These are phyloP conservation scores for Lactarius deliciosus DNA, from an alignment of 768 basidiomycete species.

Conservation along the genomic window DNA sequence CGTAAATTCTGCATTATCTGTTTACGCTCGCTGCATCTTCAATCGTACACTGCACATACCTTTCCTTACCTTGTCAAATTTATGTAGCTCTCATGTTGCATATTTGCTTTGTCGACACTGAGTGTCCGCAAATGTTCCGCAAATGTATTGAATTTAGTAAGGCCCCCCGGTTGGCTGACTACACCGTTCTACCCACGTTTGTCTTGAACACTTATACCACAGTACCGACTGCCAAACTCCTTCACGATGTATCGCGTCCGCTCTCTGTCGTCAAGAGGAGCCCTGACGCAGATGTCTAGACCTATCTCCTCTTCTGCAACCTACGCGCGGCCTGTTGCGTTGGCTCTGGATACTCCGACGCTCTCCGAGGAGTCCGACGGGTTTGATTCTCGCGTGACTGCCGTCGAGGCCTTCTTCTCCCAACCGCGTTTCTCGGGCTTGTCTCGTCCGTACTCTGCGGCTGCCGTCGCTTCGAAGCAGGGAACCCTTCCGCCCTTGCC, in stretches of 20 bases:
- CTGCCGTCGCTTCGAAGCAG: slow-evolving; percentile 83
- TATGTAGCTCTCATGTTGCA: slow-evolving; percentile 30
- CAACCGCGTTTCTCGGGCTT: slow-evolving; percentile 70
- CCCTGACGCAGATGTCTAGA: slow-evolving; percentile 20
- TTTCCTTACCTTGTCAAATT: slow-evolving; percentile 24
- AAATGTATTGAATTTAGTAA: slow-evolving; percentile 24
- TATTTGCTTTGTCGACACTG: slow-evolving; percentile 21
- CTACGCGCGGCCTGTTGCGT: slow-evolving; percentile 22
- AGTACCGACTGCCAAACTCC: background rate
- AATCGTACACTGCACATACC: slow-evolving; percentile 21
- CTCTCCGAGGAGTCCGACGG: slow-evolving; percentile 53
- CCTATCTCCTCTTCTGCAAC: slow-evolving; percentile 13
- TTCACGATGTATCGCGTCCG: slow-evolving; percentile 24
- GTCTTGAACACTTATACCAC: background rate
- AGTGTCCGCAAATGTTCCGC: slow-evolving; percentile 15
- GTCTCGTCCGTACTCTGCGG: slow-evolving; percentile 77
- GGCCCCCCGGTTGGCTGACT: background rate
- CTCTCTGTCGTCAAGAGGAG: slow-evolving; percentile 11
- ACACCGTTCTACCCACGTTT: background rate
- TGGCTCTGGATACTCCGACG: slow-evolving; percentile 60
- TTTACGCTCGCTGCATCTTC: slow-evolving; percentile 26
- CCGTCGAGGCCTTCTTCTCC: slow-evolving; percentile 70
- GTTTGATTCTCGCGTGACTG: slow-evolving; percentile 60
- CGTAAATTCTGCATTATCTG: slow-evolving; percentile 27
- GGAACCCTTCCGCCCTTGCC: slow-evolving; percentile 80